Evolutionary conservation across 345 rosid species (phyloP), one percentile per base, ranked within the genome.

Genomic region (Eutrema japonicum): DNA sequence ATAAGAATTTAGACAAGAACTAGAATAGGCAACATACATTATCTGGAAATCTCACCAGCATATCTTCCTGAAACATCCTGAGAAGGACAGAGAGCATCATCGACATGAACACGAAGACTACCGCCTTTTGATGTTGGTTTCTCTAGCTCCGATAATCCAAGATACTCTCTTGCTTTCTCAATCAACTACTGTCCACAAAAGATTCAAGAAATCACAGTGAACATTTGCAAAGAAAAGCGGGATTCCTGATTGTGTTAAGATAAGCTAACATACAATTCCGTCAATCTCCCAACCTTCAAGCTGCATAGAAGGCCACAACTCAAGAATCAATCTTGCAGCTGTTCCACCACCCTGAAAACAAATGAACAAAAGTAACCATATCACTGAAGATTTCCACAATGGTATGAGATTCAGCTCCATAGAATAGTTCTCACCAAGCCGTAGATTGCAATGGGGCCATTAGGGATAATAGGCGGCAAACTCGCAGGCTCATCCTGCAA

Each of bases 241-340:
- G 26, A 36, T 48, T 26, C 10, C 43, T 64, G 11, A 56, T 8
- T 35, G 53, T 7, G 18, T 51, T 45, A 30, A 67, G 60, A 66
- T 36, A 47, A 16, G 52, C n/a, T 71, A 36, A 49, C 91, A 77
- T 81, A 90, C 93, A 77, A 86, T 87, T 27, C 72, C 82, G 76
- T 87, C 96, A 74, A 88, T 88, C 79, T 87, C 93, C 88, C 85
- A 91, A 45, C 97, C 97, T 71, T 90, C 83, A 76, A 93, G 84
- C 78, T 80, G 76, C 75, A 85, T 42, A 5, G 87, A 83, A 76
- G 98, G 97, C 96, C 92, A 90, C 30, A 80, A 62, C 29, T 84
- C 80, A 76, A 91, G 98, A 83, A 91, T 86, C 83, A 90, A 66
- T 73, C 84, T 90, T 32, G 96, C 98, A 64, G 90, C 91, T 14